These are phyloP conservation scores for Hibiscus mutabilis DNA, from an alignment of 345 rosid genomes.

Conservation along the genomic window DNA sequence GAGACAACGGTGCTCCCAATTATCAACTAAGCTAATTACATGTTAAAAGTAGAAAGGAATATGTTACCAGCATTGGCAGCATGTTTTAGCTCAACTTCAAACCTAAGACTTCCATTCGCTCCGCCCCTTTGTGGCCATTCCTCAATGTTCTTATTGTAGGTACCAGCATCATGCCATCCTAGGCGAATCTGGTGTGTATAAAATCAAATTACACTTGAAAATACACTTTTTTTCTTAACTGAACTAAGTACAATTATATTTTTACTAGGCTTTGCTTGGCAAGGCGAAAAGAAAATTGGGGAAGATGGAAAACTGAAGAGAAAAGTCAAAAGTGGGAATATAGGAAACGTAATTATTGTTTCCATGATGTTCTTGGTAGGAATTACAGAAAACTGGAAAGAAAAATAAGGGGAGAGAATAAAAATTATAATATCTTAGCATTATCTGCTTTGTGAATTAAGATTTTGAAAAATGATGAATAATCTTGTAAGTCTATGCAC, in stretches of 20 bases:
- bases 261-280: neutral
- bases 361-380: neutral
- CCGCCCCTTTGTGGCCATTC: constrained; percentile 95
- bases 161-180: constrained; percentile 98
- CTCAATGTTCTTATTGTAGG: constrained; percentile 78
- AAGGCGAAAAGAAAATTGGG: neutral
- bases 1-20: constrained; percentile 5
- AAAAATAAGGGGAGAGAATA: neutral
- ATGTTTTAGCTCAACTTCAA: constrained; percentile 87
- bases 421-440: neutral
- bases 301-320: neutral
- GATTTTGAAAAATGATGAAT: neutral
- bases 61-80: constrained; percentile 85
- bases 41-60: neutral
- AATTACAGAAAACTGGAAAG: neutral
- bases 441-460: neutral
- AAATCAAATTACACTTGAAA: neutral
- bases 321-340: neutral
- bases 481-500: neutral
- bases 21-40: neutral
- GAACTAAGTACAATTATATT: neutral
- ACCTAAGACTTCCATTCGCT: constrained; percentile 88
- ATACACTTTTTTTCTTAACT: neutral
- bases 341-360: neutral
- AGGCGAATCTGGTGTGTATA: constrained; percentile 58